Evolutionary conservation across 2,329 filamentous ascomycete species (phyloP).

Genomic region (Talaromyces sp.): DNA sequence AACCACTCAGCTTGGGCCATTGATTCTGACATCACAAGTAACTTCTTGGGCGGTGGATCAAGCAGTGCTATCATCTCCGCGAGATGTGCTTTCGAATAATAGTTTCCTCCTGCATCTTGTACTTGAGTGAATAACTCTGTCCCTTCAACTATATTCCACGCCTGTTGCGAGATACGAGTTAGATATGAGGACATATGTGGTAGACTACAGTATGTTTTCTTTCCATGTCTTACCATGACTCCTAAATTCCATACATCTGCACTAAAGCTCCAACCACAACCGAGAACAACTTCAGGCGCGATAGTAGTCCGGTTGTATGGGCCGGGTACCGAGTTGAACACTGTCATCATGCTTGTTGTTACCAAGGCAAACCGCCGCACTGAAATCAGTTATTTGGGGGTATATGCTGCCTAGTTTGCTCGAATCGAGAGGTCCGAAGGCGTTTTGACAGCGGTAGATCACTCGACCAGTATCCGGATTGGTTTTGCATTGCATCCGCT

Average conservation of each 20-base stretch:
- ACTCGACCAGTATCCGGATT: constrained; percentile 32
- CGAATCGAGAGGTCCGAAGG: constrained; percentile 32
- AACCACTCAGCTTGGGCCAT: constrained; percentile 45
- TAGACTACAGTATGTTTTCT: too few relatives aligned
- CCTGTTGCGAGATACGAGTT: neutral
- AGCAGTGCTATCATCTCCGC: constrained; percentile 25
- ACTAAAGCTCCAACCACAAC: constrained; percentile 17
- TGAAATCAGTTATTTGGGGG: constrained; percentile 39
- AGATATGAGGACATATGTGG: neutral
- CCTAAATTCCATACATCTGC: constrained; percentile 33
- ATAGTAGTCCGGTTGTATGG: constrained; percentile 29
- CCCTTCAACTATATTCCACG: constrained; percentile 24
- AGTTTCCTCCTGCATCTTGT: constrained; percentile 19
- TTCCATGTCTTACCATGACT: constrained; percentile 28
- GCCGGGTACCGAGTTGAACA: constrained; percentile 34
- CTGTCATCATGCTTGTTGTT: neutral
- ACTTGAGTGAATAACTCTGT: constrained; percentile 26
- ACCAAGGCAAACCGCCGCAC: constrained; percentile 24
- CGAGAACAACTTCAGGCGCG: constrained; percentile 30
- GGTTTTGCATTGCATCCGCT: constrained; percentile 40
- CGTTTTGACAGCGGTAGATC: constrained; percentile 36
- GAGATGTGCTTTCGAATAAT: constrained; percentile 22
- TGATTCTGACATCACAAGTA: constrained; percentile 25
- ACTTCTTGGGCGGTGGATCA: constrained; percentile 20
- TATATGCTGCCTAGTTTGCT: constrained; percentile 26